phyloP scores from a whole-genome alignment of 768 basidiomycete species.

The Favolaschia claudopus region DNA sequence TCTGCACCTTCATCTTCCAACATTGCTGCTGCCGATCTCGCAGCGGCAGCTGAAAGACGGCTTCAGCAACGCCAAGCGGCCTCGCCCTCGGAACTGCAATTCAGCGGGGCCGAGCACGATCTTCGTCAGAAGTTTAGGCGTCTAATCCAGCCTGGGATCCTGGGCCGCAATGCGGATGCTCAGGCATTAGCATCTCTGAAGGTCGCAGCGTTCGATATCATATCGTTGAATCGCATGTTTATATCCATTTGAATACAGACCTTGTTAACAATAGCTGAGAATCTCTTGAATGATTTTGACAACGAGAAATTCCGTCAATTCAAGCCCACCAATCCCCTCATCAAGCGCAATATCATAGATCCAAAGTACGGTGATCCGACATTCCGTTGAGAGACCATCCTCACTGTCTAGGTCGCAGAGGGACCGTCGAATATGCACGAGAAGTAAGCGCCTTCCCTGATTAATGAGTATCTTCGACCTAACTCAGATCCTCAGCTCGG shows the following conservation, averaged over 20 bases:
- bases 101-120: conserved; percentile 61
- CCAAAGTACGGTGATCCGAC: conserved; percentile 50
- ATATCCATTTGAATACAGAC: conserved; percentile 52
- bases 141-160: conserved; percentile 80
- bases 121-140: conserved; percentile 76
- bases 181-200: conserved; percentile 68
- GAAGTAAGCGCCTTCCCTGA: conserved; percentile 59
- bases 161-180: conserved; percentile 71
- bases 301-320: conserved; percentile 77
- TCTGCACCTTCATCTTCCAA: neutral
- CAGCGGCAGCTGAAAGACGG: conserved; percentile 56
- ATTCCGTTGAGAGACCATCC: neutral
- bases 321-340: conserved; percentile 75
- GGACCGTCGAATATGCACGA: conserved; percentile 81
- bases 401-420: conserved; percentile 33
- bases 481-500: conserved; percentile 60
- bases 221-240: conserved; percentile 21
- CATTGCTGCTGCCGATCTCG: conserved; percentile 32
- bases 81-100: conserved; percentile 14
- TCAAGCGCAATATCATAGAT: conserved; percentile 73
- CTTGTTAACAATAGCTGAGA: conserved; percentile 72
- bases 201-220: conserved; percentile 46
- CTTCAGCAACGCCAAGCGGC: conserved; percentile 35
- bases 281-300: conserved; percentile 75
- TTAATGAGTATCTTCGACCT: conserved; percentile 6